phyloP scores from a whole-genome alignment of 768 basidiomycete genomes.

The Nevesoporus exiguus region DNA sequence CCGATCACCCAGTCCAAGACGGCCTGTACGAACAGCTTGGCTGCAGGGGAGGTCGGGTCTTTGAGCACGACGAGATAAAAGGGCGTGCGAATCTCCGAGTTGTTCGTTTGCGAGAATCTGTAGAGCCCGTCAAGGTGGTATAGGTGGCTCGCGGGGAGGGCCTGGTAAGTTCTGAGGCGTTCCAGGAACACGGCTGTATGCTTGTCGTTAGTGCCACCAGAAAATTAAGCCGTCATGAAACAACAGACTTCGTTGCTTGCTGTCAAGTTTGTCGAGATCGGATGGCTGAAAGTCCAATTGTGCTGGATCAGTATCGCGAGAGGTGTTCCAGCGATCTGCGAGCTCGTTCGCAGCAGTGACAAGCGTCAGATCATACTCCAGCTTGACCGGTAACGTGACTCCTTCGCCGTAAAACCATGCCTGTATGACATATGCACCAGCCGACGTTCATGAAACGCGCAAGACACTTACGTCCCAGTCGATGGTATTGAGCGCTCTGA shows the following conservation, averaged over 20 bases:
- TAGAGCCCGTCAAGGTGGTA: conserved; percentile 44
- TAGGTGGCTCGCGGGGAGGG: conserved; percentile 44
- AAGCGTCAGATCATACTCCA: conserved; percentile 53
- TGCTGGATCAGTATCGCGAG: conserved; percentile 36
- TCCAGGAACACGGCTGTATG: conserved; percentile 56
- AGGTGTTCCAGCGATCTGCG: conserved; percentile 50
- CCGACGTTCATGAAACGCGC: neutral
- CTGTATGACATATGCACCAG: conserved; percentile 21
- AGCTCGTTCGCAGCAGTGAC: conserved; percentile 49
- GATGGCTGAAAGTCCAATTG: conserved; percentile 40
- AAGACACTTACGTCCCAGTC: conserved; percentile 51
- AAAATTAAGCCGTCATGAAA: neutral
- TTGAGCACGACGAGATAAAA: conserved; percentile 51
- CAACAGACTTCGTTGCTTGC: conserved; percentile 48
- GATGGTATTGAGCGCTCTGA: conserved; percentile 45
- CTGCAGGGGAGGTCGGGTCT: conserved; percentile 32
- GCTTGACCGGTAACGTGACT: conserved; percentile 42
- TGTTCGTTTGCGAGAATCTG: conserved; percentile 38
- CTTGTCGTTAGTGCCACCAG: neutral
- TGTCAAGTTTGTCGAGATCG: conserved; percentile 45
- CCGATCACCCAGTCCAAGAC: conserved; percentile 48
- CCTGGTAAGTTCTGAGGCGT: conserved; percentile 39
- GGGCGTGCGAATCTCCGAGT: conserved; percentile 50
- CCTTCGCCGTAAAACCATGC: conserved; percentile 62
- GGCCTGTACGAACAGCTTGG: conserved; percentile 28